Conservation (phyloP, 768 basidiomycete genomes). For the Lentinula edodes region DNA sequence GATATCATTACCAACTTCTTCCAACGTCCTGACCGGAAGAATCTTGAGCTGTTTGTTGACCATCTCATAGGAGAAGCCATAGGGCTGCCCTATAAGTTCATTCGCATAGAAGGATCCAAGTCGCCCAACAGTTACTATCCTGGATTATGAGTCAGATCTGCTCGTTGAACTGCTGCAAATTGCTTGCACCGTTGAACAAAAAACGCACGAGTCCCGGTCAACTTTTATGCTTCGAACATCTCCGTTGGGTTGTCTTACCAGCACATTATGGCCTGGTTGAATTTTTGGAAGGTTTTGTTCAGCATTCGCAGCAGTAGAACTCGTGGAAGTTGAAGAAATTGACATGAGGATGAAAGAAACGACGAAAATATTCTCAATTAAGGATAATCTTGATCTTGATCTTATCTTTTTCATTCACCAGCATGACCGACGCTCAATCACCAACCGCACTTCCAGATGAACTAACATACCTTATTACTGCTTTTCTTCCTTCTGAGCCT, state of each 20-base stretch:
- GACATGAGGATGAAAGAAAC: background rate
- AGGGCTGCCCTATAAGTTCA: constrained; percentile 77
- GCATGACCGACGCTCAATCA: background rate
- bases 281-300: constrained; percentile 31
- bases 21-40: constrained; percentile 55
- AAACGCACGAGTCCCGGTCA: constrained; percentile 63
- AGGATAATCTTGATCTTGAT: background rate
- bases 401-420: background rate
- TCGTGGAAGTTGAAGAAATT: constrained; percentile 3
- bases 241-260: constrained; percentile 75
- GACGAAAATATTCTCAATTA: background rate
- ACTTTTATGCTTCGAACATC: constrained; percentile 72
- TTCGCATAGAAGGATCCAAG: constrained; percentile 78
- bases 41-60: constrained; percentile 60
- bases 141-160: constrained; percentile 21
- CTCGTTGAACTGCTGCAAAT: constrained; percentile 1
- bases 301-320: background rate
- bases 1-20: constrained; percentile 69
- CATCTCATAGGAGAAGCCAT: constrained; percentile 89
- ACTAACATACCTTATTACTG: constrained; percentile 41
- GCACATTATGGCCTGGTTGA: constrained; percentile 66
- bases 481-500: constrained; percentile 45
- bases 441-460: constrained; percentile 41
- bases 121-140: constrained; percentile 73
- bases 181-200: constrained; percentile 8